These are phyloP conservation scores for Earliella scabrosa DNA, from an alignment of 1,284 basidiomycete species.

Conservation along the genomic window DNA sequence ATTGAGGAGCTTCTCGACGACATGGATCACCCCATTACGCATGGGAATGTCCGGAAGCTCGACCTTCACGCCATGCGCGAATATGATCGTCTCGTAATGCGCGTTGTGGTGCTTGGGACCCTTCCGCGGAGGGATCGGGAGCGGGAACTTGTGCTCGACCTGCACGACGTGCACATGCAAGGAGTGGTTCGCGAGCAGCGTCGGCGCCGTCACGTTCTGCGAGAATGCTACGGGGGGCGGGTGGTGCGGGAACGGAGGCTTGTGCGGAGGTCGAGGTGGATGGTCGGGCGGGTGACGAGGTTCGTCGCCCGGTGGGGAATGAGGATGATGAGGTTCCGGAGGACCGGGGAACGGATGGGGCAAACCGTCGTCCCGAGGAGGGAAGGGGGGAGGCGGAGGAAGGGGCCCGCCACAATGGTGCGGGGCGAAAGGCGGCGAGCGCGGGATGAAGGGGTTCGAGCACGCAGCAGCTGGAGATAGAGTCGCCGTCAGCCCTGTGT, in stretches of 20 bases:
- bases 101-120: slow-evolving; percentile 18
- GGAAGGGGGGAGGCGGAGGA: background rate
- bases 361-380: background rate
- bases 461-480: no score
- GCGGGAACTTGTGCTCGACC: slow-evolving; percentile 44
- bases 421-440: no score
- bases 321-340: background rate
- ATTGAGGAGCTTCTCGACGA: slow-evolving; percentile 54
- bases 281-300: background rate
- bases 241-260: background rate
- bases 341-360: background rate
- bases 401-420: no score
- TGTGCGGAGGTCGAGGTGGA: background rate
- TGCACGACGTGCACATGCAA: slow-evolving; percentile 56
- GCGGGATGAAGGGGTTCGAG: no score
- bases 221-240: slow-evolving; percentile 45
- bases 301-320: background rate
- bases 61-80: slow-evolving; percentile 56
- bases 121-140: background rate
- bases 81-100: slow-evolving; percentile 50
- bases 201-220: slow-evolving; percentile 50
- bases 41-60: slow-evolving; percentile 56
- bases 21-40: slow-evolving; percentile 68
- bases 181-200: slow-evolving; percentile 52
- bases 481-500: no score